Base-by-base conservation (phyloP, 352 stramenopile species). In the Phytophthora ohioensis region DNA sequence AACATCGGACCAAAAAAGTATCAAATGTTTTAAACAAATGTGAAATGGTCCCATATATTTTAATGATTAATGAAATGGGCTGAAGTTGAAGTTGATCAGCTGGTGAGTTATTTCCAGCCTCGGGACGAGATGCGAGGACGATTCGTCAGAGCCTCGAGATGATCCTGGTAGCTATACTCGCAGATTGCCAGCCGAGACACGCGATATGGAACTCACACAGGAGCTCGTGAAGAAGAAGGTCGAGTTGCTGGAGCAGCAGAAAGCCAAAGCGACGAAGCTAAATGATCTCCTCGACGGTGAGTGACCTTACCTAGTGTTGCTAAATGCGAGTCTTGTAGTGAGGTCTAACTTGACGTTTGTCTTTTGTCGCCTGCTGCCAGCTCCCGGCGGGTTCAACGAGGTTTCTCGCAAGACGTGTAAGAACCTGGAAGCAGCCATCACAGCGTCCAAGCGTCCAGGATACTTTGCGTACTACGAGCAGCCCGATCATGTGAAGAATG, bases 141-240 rank as follows among this genome's bases (percentile, higher is more conserved):
- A 9, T 56, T 38, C 10, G 21, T 27, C 21, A 27, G 21, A 27
- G 15, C 51, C 55, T 53, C 9, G 31, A 45, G 27, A 43, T 46
- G 30, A 4, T 46, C 21, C 11, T 46, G 17, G 21, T 42, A 34
- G 32, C 34, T 31, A 21, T 52, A 46, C 39, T 48, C 17, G 9
- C n/a, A 49, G 12, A 65, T 51, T 59, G 15, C 9, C 17, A 57
- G 32, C 31, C 13, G 7, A 57, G 32, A 10, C 32, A 2, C 15
- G 43, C 30, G 57, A 7, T 9, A 81, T 76, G 67, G 66, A 85
- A 74, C 71, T 73, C 38, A 74, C 73, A 31, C 81, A 92, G 21
- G 81, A 90, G 55, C 77, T 95, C 34, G 81, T 91, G 46, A 84
- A 84, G 64, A 91, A 94, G 76, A 92, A 95, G 45, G 71, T 91